Evolutionary conservation across 1,284 basidiomycete species (phyloP), one percentile per base, ranked within the genome.

Genomic region (Volvariella volvacea): DNA sequence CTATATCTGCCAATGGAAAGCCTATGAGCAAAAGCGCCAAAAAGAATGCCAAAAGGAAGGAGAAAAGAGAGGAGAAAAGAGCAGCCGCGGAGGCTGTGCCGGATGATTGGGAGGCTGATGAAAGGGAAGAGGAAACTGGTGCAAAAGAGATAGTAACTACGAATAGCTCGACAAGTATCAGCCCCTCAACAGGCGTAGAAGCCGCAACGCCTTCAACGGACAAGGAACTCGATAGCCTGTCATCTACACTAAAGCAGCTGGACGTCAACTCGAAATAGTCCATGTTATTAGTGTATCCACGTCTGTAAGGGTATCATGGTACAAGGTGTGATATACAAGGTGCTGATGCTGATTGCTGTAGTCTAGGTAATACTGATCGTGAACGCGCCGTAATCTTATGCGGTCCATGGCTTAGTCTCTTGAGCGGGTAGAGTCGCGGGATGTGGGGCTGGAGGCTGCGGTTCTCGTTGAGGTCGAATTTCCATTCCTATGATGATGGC

Each of bases 11-110:
- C 44, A 46, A 59, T 6, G 39, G 49, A n/a, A 67, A 65, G 50
- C 59, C 63, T 15, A 36, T 65, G 52, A 60, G 61, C 39, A 68
- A 67, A 48, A 60, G 61, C 31, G 66, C 66, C 45, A 84, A 85
- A 70, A 91, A 89, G 74, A 91, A 88, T 50, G 84, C 83, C 45
- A 90, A 83, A 60, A 69, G 78, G 53, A 78, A 74, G 59, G 83
- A 82, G 56, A 83, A 78, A 65, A 73, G 75, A 61, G 75, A 71
- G 42, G 76, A 78, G 52, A 72, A 79, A 63, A 70, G 66, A 52
- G 58, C 63, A 41, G 68, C 66, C 2, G 72, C n/a, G n/a, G n/a
- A 56, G 4, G 43, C 47, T 3, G 64, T 88, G 15, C 78, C 74
- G 50, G 84, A 88, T 47, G 78, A 69, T 52, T 89, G 87, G 86